Evolutionary conservation across 257 asterid species (phyloP).

Genomic region (Fraxinus cuspidata): DNA sequence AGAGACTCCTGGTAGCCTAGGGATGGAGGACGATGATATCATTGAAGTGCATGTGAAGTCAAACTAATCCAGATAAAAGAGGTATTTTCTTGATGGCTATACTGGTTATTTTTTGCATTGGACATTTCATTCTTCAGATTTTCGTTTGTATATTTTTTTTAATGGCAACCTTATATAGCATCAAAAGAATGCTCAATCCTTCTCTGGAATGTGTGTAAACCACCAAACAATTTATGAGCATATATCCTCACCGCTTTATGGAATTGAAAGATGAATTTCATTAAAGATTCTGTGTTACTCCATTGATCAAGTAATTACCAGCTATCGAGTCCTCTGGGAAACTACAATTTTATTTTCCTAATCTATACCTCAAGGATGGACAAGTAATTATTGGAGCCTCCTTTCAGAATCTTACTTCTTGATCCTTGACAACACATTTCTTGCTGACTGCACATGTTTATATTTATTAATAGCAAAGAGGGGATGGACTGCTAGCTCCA

Average conservation of each 20-base stretch:
- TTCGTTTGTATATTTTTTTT: not conserved
- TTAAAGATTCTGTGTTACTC: not conserved
- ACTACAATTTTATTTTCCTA: not conserved
- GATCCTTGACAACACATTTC: not conserved
- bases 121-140: constrained; percentile 14
- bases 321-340: not conserved
- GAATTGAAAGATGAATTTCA: not conserved
- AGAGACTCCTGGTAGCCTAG: constrained; percentile 68
- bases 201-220: not conserved
- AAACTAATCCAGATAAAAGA: constrained; percentile 43
- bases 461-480: not conserved
- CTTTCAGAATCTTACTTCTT: not conserved
- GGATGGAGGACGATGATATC: constrained; percentile 88
- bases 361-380: not conserved
- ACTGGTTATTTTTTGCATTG: not conserved
- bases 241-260: not conserved
- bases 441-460: not conserved
- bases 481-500: not conserved
- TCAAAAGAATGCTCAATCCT: not conserved
- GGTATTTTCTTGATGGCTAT: constrained; percentile 5
- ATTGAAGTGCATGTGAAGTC: constrained; percentile 73
- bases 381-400: not conserved
- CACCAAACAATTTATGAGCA: not conserved
- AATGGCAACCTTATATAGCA: not conserved
- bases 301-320: not conserved